Evolutionary conservation across 2,329 filamentous ascomycete genomes (phyloP).

Genomic region (Botryosphaeria agaves): DNA sequence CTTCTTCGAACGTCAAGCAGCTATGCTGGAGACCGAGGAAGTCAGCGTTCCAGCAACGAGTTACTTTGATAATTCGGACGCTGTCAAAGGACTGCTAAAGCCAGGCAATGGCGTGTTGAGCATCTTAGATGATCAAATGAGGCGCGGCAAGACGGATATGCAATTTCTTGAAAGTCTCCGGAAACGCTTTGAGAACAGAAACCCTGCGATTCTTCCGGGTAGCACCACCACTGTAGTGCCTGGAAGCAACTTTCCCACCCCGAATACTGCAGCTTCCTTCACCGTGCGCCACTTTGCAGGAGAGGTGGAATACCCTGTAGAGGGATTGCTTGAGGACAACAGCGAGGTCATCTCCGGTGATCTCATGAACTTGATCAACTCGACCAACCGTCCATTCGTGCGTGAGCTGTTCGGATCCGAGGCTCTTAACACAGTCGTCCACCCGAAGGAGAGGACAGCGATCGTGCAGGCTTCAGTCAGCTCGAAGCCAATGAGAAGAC

Average conservation of each 20-base stretch:
- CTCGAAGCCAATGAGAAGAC: constrained; percentile 83
- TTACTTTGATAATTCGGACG: constrained; percentile 96
- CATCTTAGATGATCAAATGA: constrained; percentile 91
- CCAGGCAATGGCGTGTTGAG: constrained; percentile 81
- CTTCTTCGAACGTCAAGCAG: constrained; percentile 90
- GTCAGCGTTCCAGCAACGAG: constrained; percentile 78
- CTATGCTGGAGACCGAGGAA: constrained; percentile 87
- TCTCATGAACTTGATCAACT: constrained; percentile 81
- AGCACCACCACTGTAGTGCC: constrained; percentile 59
- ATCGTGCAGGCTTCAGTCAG: constrained; percentile 94
- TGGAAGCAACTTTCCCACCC: constrained; percentile 77
- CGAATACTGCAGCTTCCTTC: constrained; percentile 65
- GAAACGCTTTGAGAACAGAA: constrained; percentile 90
- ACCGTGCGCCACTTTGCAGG: constrained; percentile 91
- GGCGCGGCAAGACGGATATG: constrained; percentile 70
- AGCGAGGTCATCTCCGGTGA: constrained; percentile 92
- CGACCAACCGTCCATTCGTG: constrained; percentile 77
- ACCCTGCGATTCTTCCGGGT: constrained; percentile 69
- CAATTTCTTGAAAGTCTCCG: constrained; percentile 82
- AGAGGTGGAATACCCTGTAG: constrained; percentile 84
- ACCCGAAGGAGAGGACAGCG: constrained; percentile 75
- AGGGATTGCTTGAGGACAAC: constrained; percentile 83
- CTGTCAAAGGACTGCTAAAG: constrained; percentile 81
- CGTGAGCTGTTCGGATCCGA: constrained; percentile 90
- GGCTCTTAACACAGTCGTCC: constrained; percentile 78